phyloP scores from a whole-genome alignment of 2,329 filamentous ascomycete species.

The Passalora sequoiae region DNA sequence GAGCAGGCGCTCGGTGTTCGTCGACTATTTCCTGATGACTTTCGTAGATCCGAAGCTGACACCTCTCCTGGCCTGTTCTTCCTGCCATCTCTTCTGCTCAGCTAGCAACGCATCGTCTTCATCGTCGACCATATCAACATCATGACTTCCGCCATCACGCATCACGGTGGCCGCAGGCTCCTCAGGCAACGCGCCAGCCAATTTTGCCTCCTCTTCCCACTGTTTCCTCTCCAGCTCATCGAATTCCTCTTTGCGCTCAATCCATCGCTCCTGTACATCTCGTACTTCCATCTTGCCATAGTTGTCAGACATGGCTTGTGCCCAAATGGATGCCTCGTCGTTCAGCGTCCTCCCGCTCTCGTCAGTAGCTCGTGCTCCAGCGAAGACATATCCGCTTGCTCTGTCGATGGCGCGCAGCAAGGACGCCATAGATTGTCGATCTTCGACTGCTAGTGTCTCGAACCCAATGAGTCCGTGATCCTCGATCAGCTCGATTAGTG shows the following conservation, averaged over 20 bases:
- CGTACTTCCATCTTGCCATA: constrained; percentile 67
- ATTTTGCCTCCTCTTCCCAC: constrained; percentile 66
- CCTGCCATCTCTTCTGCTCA: constrained; percentile 30
- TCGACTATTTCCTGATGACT: constrained; percentile 20
- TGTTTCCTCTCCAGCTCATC: constrained; percentile 72
- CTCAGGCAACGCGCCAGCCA: constrained; percentile 28
- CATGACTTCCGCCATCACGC: constrained; percentile 22
- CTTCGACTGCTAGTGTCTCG: constrained; percentile 90
- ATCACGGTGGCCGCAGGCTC: constrained; percentile 21
- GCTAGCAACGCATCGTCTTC: constrained; percentile 29
- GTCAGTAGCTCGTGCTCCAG: constrained; percentile 82
- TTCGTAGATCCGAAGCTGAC: constrained; percentile 13
- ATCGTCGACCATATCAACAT: constrained; percentile 17
- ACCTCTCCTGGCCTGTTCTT: constrained; percentile 18
- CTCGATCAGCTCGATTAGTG: constrained; percentile 80
- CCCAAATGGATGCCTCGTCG: constrained; percentile 68
- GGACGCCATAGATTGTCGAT: constrained; percentile 95
- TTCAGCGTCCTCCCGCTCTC: constrained; percentile 47
- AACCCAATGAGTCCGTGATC: constrained; percentile 87
- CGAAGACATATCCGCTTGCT: constrained; percentile 89
- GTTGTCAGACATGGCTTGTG: constrained; percentile 78
- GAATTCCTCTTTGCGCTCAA: constrained; percentile 82
- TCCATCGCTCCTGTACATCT: constrained; percentile 93
- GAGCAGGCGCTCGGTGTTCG: too few relatives aligned
- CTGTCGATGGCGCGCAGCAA: constrained; percentile 84